Conservation (phyloP, 2,329 filamentous ascomycete genomes). For the Pestalotiopsis sp. region DNA sequence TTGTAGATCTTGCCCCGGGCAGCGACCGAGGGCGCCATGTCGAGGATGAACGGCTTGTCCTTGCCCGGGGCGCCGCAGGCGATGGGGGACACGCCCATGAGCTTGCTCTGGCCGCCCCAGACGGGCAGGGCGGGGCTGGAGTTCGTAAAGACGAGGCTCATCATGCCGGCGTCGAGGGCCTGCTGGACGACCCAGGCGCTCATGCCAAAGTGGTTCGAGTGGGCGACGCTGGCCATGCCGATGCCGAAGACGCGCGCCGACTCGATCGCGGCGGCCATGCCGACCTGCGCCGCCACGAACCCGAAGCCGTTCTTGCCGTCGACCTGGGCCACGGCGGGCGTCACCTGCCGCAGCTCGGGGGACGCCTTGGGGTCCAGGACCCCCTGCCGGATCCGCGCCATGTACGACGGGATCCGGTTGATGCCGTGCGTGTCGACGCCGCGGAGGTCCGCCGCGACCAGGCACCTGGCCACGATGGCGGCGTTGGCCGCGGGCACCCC, state of each 20-base stretch:
- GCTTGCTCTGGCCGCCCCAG: constrained; percentile 68
- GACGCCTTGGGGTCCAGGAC: constrained; percentile 65
- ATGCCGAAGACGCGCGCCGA: constrained; percentile 70
- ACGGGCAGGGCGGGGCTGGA: constrained; percentile 73
- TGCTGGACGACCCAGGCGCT: constrained; percentile 79
- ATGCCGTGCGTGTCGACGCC: constrained; percentile 81
- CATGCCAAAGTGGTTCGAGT: constrained; percentile 86
- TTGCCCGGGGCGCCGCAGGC: constrained; percentile 74
- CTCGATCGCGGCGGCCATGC: constrained; percentile 68
- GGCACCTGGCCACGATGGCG: constrained; percentile 64
- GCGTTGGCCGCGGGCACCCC: constrained; percentile 63
- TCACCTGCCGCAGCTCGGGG: constrained; percentile 63
- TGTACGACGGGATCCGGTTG: constrained; percentile 78
- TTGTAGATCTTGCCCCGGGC: constrained; percentile 76
- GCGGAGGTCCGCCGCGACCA: constrained; percentile 75
- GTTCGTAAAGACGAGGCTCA: constrained; percentile 73
- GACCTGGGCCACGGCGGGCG: constrained; percentile 71
- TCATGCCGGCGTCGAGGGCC: constrained; percentile 72
- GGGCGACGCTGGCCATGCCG: constrained; percentile 75
- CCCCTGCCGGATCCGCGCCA: constrained; percentile 71
- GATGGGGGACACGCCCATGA: constrained; percentile 75
- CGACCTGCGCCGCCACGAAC: constrained; percentile 69
- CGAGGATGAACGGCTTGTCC: constrained; percentile 68
- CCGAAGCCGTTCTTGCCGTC: constrained; percentile 75
- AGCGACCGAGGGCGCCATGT: constrained; percentile 73